Evolutionary conservation across 345 rosid species (phyloP), one percentile per base, ranked within the genome.

Genomic region (Dipteronia dyeriana): DNA sequence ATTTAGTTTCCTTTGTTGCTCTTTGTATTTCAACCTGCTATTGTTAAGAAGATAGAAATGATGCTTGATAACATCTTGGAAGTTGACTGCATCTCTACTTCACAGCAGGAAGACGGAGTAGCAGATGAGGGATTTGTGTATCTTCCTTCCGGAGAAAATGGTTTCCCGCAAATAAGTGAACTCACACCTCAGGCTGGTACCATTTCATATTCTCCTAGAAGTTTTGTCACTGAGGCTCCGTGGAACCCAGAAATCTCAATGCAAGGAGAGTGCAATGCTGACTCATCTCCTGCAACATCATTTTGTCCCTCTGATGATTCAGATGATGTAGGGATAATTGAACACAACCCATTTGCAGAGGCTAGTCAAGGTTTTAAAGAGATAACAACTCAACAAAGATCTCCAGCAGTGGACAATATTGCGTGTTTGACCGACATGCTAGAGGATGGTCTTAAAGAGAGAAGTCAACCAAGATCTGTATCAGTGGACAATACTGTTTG

Each of bases 241-340:
- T 91, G 97, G 99, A 86, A 92, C 79, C 84, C 84, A 41, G 87
- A 82, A 76, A 79, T 80, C 73, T 77, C 84, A 1, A 72, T 75
- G 78, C 87, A 80, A 75, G 88, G 75, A 78, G 89, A 82, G 78
- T 82, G 31, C 34, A 83, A 82, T 41, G 53, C 64, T 59, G 81
- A 81, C 75, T 77, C 84, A 2, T 74, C 85, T 51, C 76, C 88
- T 25, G 93, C 85, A 54, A 79, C 86, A 34, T 85, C 91, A 60
- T 74, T 62, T 19, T 77, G 68, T 73, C 51, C 65, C 45, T 87
- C 90, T 43, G 87, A 84, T 76, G 94, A 87, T 86, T 86, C 93
- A 4, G 86, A 84, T 67, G 98, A 91, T 68, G 75, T 91, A 25
- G 86, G 86, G 49, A 87, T 90, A 31, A 78, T 86, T 67, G 95